Evolutionary conservation across 306 rosid species (phyloP).

Genomic region (Lotus japonicus): DNA sequence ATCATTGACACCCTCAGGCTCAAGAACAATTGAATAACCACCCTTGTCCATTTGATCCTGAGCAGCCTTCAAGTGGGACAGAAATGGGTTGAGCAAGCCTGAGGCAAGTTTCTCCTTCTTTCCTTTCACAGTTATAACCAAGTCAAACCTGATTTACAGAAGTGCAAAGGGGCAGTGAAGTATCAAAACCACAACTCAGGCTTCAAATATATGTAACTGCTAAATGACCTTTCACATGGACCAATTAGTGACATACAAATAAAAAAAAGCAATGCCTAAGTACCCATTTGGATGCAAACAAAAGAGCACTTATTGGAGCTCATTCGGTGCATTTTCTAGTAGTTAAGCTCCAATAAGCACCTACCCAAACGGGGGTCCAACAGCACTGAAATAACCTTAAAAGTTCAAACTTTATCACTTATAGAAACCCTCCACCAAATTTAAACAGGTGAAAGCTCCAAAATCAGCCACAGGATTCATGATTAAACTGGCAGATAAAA

Average conservation of each 20-base stretch:
- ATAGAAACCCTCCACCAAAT: not conserved
- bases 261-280: not conserved
- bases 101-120: constrained; percentile 92
- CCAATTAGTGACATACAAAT: not conserved
- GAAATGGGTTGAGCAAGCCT: constrained; percentile 81
- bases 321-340: too few relatives aligned
- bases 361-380: too few relatives aligned
- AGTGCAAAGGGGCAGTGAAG: not conserved
- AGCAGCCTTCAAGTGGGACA: constrained; percentile 91
- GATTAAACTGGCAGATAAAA: not conserved
- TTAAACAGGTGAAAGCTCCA: not conserved
- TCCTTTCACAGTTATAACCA: constrained; percentile 78
- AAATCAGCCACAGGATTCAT: not conserved
- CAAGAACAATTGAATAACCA: constrained; percentile 87
- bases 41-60: constrained; percentile 95
- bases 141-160: constrained; percentile 64
- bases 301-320: too few relatives aligned
- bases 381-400: not conserved
- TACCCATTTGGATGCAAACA: not conserved
- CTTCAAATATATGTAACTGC: not conserved
- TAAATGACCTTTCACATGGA: not conserved
- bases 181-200: constrained; percentile 8
- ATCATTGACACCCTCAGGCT: constrained; percentile 55
- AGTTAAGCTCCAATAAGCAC: too few relatives aligned
- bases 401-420: constrained; percentile 12